Evolutionary conservation across 2,329 filamentous ascomycete genomes (phyloP), one percentile per base, ranked within the genome.

Genomic region (Aureobasidium sp.): DNA sequence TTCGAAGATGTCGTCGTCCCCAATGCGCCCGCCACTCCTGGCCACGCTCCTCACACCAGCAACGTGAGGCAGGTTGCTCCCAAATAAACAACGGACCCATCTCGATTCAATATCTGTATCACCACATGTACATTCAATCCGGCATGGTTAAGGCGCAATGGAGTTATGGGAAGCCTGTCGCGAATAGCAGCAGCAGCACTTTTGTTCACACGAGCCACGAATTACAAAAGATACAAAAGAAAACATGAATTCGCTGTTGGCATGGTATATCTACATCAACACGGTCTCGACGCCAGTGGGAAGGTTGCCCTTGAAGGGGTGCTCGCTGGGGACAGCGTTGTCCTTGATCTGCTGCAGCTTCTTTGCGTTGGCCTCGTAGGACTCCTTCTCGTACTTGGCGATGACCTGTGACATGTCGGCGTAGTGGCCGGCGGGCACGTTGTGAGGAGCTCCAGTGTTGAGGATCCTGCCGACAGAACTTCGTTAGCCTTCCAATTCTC

Each of bases 1-100:
- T 99, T 99, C 77, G 89, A 92, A 61, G 94, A 99, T 72, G 92
- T 97, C 68, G 86, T 90, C 71, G 87, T 97, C 38, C 94, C 94
- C 29, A 88, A 90, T 71, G 79, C 82, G 57, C 87, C 89, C 50
- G 73, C 75, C 53, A 76, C 80, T 62, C 73, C 77, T n/a, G 69
- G 75, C 40, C 72, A 75, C 29, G 64, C 65, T 19, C 66, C 65
- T 27, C 60, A 67, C 53, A 64, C 63, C n/a, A 64, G 65, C 59
- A 63, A 60, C 1, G 57, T 47, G 25, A 57, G 37, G 25, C 45
- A 60, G 31, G 47, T 31, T 8, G 57, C 31, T 37, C 31, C 57
- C 15, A 60, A 60, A 27, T 51, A 43, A 21, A 58, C 21, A 10
- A n/a, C 13, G 19, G n/a, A 31, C 15, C 23, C 8, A 46, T 4